Percentiles rank a stretch among this genome's conserved stretches.
Evolutionary conservation across 345 rosid species (phyloP).

Genomic region (Ailanthus altissimus): DNA sequence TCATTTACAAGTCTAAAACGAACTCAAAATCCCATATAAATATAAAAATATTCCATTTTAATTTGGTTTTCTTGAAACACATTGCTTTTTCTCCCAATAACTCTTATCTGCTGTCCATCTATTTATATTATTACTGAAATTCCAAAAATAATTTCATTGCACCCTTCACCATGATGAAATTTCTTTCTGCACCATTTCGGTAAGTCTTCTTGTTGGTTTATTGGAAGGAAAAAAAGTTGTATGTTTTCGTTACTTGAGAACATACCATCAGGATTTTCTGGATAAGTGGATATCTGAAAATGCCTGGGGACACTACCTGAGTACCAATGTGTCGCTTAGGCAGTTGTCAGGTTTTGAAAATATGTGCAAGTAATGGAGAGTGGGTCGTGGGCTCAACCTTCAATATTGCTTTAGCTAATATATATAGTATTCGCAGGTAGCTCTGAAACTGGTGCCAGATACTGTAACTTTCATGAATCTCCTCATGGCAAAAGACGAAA

Average conservation of each 20-base stretch:
- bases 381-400: neutral
- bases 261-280: neutral
- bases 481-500: conserved; percentile 58
- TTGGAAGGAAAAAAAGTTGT: neutral
- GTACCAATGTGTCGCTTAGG: too few relatives aligned
- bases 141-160: too few relatives aligned
- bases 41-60: too few relatives aligned
- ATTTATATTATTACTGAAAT: too few relatives aligned
- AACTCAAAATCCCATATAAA: neutral
- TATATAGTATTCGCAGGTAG: conserved; percentile 49
- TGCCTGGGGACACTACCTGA: neutral
- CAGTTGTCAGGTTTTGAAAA: too few relatives aligned
- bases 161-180: neutral
- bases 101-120: too few relatives aligned
- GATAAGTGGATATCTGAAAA: neutral
- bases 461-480: conserved; percentile 55
- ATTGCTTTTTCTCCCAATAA: too few relatives aligned
- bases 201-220: neutral
- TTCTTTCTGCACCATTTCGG: neutral
- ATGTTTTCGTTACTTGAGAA: neutral
- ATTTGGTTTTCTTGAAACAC: too few relatives aligned
- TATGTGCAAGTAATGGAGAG: too few relatives aligned
- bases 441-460: conserved; percentile 73
- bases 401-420: neutral
- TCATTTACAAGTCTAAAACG: neutral